These are phyloP conservation scores for Amauroascus verrucosus DNA, from an alignment of 2,329 filamentous ascomycete genomes.

Conservation along the genomic window DNA sequence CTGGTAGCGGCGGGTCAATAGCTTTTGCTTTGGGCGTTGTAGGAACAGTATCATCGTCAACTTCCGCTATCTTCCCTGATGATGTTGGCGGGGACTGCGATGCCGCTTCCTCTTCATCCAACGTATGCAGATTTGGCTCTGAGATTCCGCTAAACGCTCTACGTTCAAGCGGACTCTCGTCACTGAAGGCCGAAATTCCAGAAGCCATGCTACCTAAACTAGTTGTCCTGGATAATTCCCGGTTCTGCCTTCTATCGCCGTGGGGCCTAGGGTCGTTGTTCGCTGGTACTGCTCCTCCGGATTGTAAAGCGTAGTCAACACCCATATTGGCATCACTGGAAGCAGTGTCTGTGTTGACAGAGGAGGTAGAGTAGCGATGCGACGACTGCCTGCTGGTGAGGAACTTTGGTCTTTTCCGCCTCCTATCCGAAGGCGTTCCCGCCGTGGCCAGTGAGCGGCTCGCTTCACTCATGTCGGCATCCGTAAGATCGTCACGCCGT, in stretches of 20 bases:
- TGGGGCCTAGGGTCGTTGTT: slow-evolving; percentile 19
- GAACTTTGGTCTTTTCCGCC: slow-evolving; percentile 44
- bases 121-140: slow-evolving; percentile 44
- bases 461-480: slow-evolving; percentile 19
- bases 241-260: slow-evolving; percentile 33
- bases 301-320: slow-evolving; percentile 71
- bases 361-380: slow-evolving; percentile 50
- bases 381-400: slow-evolving; percentile 46
- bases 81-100: slow-evolving; percentile 30
- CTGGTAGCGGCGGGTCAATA: slow-evolving; percentile 51
- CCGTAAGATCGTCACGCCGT: slow-evolving; percentile 6
- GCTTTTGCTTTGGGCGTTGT: slow-evolving; percentile 61
- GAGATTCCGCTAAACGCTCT: slow-evolving; percentile 32
- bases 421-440: slow-evolving; percentile 19
- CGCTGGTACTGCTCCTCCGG: slow-evolving; percentile 60
- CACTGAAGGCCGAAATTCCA: slow-evolving; percentile 50
- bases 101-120: slow-evolving; percentile 49
- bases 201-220: slow-evolving; percentile 87
- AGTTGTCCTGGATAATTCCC: slow-evolving; percentile 58
- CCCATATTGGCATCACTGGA: slow-evolving; percentile 62
- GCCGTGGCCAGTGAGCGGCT: slow-evolving; percentile 19
- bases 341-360: slow-evolving; percentile 50
- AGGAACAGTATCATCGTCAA: slow-evolving; percentile 39
- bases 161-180: slow-evolving; percentile 38
- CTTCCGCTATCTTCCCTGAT: slow-evolving; percentile 27